These are phyloP conservation scores for Aspergillus flavus DNA, from an alignment of 2,329 filamentous ascomycete species.

Conservation along the genomic window DNA sequence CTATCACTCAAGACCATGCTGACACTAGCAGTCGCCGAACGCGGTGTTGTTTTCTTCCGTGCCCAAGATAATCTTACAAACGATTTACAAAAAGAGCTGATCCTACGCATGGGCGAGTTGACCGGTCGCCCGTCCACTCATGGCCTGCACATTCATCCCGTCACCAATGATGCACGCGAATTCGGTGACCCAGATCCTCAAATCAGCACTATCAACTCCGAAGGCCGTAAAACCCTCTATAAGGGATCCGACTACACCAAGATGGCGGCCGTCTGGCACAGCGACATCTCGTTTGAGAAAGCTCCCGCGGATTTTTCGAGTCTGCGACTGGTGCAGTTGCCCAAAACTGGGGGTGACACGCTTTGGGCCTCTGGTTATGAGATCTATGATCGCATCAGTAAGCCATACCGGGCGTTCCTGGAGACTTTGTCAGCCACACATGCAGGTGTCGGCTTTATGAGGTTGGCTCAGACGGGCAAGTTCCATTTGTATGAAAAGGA, in stretches of 20 bases:
- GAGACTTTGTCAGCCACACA: not conserved
- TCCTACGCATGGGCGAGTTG: slow-evolving; percentile 61
- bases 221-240: slow-evolving; percentile 54
- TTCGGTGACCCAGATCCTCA: slow-evolving; percentile 60
- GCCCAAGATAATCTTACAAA: slow-evolving; percentile 63
- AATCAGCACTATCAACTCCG: slow-evolving; percentile 66
- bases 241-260: slow-evolving; percentile 33
- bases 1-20: not conserved
- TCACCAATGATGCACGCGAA: slow-evolving; percentile 59
- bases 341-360: slow-evolving; percentile 62
- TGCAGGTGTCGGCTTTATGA: not conserved
- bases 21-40: slow-evolving; percentile 59
- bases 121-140: slow-evolving; percentile 61
- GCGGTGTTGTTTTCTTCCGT: slow-evolving; percentile 71
- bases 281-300: slow-evolving; percentile 67
- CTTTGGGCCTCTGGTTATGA: slow-evolving; percentile 70
- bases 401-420: slow-evolving; percentile 47
- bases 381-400: slow-evolving; percentile 65
- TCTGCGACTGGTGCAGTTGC: slow-evolving; percentile 59
- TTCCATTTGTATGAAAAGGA: not conserved
- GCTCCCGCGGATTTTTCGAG: slow-evolving; percentile 65
- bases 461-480: not conserved
- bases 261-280: slow-evolving; percentile 55
- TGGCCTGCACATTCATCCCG: slow-evolving; percentile 60
- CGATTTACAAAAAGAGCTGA: slow-evolving; percentile 67